These are phyloP conservation scores for Paratinospora sagittata DNA, from an alignment of 164 flowering plant species.

Conservation along the genomic window DNA sequence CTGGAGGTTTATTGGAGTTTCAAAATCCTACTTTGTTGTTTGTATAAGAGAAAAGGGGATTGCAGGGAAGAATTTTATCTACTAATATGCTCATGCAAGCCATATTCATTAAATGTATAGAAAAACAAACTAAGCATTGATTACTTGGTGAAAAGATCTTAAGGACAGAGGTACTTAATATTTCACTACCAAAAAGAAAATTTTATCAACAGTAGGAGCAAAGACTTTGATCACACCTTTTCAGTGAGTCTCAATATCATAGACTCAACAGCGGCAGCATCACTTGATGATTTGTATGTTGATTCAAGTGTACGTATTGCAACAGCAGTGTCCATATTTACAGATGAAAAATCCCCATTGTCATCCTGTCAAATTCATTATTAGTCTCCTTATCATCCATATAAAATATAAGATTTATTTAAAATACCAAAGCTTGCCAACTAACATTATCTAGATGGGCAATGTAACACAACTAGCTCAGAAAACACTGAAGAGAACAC, in stretches of 20 bases:
- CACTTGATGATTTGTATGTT: constrained; percentile 89
- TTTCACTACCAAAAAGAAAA: neutral
- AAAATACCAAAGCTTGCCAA: constrained; percentile 2
- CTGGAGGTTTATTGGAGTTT: too few relatives aligned
- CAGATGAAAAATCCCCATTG: constrained; percentile 90
- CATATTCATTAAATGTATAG: neutral
- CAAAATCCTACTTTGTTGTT: too few relatives aligned
- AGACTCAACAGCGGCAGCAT: constrained; percentile 87
- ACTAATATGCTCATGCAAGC: neutral
- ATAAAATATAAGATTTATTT: neutral
- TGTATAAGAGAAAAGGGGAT: neutral
- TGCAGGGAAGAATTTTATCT: neutral
- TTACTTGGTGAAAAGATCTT: neutral
- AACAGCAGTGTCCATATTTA: constrained; percentile 98
- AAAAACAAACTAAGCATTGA: neutral
- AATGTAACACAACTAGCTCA: neutral
- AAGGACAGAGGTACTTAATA: neutral
- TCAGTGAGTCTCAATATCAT: constrained; percentile 79
- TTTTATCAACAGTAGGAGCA: neutral
- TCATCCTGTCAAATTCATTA: constrained; percentile 59
- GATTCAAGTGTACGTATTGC: constrained; percentile 99
- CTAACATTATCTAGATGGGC: neutral
- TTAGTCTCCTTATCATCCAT: constrained; percentile 1
- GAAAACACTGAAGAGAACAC: neutral
- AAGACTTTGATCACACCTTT: constrained; percentile 51